Percentiles rank a stretch among this genome's conserved stretches.
Evolutionary conservation across 139 green algal species (phyloP).

Genomic region (Raphidocelis subcapitata): DNA sequence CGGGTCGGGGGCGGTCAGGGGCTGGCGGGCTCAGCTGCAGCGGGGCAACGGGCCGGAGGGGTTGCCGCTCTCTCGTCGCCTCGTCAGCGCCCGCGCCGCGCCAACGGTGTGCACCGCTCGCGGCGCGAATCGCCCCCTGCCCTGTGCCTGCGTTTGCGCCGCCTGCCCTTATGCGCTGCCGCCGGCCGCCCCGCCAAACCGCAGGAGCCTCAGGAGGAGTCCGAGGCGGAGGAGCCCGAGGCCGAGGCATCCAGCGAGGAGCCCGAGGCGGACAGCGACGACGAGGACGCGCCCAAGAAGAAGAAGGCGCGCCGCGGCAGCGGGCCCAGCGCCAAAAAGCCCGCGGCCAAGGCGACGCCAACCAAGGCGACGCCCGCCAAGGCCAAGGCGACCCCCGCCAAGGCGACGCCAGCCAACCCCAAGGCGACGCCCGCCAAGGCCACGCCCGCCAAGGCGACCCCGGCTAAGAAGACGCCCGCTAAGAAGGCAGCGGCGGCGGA

Average conservation of each 20-base stretch:
- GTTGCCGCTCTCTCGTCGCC: neutral
- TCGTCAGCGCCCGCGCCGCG: neutral
- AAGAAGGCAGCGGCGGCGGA: neutral
- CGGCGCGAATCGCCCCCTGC: neutral
- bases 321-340: neutral
- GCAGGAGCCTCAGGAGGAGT: constrained; percentile 5
- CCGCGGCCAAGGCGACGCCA: constrained; percentile 1
- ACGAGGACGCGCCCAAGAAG: constrained; percentile 26
- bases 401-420: neutral
- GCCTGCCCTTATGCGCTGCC: neutral
- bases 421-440: neutral
- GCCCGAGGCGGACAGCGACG: constrained; percentile 4
- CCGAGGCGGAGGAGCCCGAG: neutral
- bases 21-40: too few relatives aligned
- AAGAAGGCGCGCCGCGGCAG: constrained; percentile 2
- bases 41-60: neutral
- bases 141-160: neutral
- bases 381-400: neutral
- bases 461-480: neutral
- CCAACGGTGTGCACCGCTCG: neutral
- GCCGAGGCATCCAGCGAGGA: neutral
- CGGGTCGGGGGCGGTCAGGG: too few relatives aligned
- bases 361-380: constrained; percentile 2
- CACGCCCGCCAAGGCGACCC: neutral
- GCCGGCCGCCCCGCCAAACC: neutral